phyloP scores from a whole-genome alignment of 768 basidiomycete genomes.

The Pleurotus pulmonarius region DNA sequence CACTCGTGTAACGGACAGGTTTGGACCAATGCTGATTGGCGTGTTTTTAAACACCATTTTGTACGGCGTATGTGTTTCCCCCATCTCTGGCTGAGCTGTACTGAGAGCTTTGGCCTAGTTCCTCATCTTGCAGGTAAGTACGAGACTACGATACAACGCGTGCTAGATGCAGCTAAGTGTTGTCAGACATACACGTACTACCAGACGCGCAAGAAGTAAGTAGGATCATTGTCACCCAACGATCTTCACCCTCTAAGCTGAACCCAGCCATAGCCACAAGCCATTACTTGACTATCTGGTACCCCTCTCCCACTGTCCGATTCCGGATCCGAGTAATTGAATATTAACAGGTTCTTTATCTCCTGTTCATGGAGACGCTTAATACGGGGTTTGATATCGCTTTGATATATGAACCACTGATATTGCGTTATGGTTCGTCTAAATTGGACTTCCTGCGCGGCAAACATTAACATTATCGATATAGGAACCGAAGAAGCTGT shows the following conservation, averaged over 20 bases:
- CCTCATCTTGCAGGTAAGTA: neutral
- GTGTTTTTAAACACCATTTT: constrained; percentile 16
- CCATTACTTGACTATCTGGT: constrained; percentile 22
- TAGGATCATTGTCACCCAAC: neutral
- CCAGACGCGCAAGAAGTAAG: constrained; percentile 29
- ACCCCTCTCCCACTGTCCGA: no score
- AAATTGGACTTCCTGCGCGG: neutral
- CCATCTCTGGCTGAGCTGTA: constrained; percentile 16
- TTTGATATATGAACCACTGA: constrained; percentile 13
- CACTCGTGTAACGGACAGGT: neutral
- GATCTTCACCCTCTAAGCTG: neutral
- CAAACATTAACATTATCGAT: neutral
- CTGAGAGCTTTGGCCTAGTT: neutral
- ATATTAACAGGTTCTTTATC: constrained; percentile 3
- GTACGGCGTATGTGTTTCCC: constrained; percentile 10
- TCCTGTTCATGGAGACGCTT: constrained; percentile 15
- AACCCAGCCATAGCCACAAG: constrained; percentile 17
- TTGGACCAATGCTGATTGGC: constrained; percentile 16
- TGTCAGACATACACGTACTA: constrained; percentile 30
- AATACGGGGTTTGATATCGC: constrained; percentile 13
- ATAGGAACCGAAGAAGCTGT: constrained; percentile 13
- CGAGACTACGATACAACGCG: no score
- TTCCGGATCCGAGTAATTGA: no score
- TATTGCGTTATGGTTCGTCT: constrained; percentile 6
- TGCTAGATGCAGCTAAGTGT: no score